phyloP scores from a whole-genome alignment of 176 grass and related monocot species.

The Juncus effusus region DNA sequence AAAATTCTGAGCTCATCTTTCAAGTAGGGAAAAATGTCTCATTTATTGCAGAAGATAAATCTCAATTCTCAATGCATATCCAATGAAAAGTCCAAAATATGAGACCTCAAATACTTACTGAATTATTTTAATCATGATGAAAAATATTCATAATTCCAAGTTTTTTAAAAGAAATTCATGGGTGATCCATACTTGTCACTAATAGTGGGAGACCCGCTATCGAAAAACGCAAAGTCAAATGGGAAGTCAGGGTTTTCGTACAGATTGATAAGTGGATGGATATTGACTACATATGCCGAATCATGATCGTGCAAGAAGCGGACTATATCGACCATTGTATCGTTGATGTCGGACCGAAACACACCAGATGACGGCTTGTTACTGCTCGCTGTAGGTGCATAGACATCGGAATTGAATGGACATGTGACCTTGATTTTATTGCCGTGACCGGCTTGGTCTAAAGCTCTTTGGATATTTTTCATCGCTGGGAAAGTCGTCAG shows the following conservation, averaged over 20 bases:
- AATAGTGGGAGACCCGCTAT: slow-evolving; percentile 43
- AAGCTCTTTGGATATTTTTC: slow-evolving; percentile 78
- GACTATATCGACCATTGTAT: slow-evolving; percentile 54
- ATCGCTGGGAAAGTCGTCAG: slow-evolving; percentile 57
- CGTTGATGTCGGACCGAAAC: slow-evolving; percentile 70
- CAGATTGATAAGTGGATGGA: slow-evolving; percentile 77
- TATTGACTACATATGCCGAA: slow-evolving; percentile 70
- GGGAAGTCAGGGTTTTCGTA: slow-evolving; percentile 65
- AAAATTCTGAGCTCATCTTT: no score
- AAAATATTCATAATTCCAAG: no score
- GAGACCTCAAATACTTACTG: no score
- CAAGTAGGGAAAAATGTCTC: no score
- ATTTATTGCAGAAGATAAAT: no score
- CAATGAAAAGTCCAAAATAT: no score
- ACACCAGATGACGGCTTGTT: slow-evolving; percentile 48
- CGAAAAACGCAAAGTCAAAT: slow-evolving; percentile 70
- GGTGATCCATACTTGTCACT: slow-evolving; percentile 38
- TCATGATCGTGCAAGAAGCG: slow-evolving; percentile 54
- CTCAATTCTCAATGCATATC: no score
- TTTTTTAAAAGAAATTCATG: no score
- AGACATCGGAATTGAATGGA: slow-evolving; percentile 74
- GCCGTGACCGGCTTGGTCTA: slow-evolving; percentile 47
- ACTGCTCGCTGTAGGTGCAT: slow-evolving; percentile 34
- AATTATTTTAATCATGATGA: no score
- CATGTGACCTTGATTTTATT: slow-evolving; percentile 46